Base-by-base conservation (phyloP, 2,329 filamentous ascomycete genomes). In the Aspergillus texensis region DNA sequence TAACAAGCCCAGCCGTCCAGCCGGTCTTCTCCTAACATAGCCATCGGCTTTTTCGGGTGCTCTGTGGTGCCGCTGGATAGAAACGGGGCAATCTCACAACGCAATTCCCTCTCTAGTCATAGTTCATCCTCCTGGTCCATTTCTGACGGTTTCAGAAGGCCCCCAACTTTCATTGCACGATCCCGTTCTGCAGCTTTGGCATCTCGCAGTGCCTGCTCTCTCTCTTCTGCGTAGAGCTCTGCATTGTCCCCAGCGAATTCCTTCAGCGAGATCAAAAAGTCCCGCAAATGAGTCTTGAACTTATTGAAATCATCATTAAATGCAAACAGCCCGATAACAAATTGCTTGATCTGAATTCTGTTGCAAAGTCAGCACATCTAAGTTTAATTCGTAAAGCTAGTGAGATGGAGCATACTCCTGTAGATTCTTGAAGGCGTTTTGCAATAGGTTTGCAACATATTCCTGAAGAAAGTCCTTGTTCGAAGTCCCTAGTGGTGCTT, bases 181-280 rank as follows among this genome's bases (percentile, higher is more conserved):
- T 97, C 93, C 72, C 94, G 89, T 77, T 99, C 96, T 26, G 93
- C 91, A 56, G 91, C 89, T 78, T 94, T 93, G 54, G 91, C 92
- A 71, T 94, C 92, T 68, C 88, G 89, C 65, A 94, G 90, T 67
- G 93, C 93, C 78, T 96, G 91, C 79, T 99, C 95, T 78, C 96
- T 93, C 79, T 99, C 95, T 63, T 97, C 94, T 4, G 91, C 89
- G 79, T 91, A 99, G 11, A 99, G 85, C 75, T 99, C 95, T 1
- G 94, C 88, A 72, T 98, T 97, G 80, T 99, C 95, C 58, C 92
- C 95, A 0, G 93, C 89, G 73, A 98, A 99, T 80, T 99, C 96
- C 81, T 97, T 97, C 70, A 99, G 84, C 26, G 94, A 96, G 72
- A 99, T 96, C 70, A 99, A 83, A 87, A 99, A 99, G 80, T 99